Conservation (phyloP, 371 early-diverging fungal genomes). For the Rozella allomycis region DNA sequence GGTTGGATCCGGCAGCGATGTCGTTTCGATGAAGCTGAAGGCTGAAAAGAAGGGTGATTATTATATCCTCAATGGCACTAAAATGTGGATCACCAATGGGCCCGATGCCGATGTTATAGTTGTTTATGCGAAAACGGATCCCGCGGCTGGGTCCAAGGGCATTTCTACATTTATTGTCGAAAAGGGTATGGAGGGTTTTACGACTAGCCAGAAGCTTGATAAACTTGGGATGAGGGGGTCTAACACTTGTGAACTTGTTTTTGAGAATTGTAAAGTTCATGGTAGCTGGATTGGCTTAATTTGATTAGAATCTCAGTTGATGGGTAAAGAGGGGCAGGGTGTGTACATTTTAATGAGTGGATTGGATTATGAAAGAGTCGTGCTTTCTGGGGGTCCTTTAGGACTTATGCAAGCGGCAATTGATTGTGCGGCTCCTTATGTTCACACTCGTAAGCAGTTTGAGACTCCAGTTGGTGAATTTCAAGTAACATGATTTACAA, state of each 20-base stretch:
- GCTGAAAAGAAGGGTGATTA: slow-evolving; percentile 57
- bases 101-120: slow-evolving; percentile 80
- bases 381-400: slow-evolving; percentile 78
- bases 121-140: slow-evolving; percentile 81
- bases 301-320: slow-evolving; percentile 1
- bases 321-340: slow-evolving; percentile 57
- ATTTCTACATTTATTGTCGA: slow-evolving; percentile 89
- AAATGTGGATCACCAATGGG: slow-evolving; percentile 96
- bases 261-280: slow-evolving; percentile 82
- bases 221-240: slow-evolving; percentile 94
- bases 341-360: slow-evolving; percentile 95
- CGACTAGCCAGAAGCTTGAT: slow-evolving; percentile 68
- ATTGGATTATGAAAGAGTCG: slow-evolving; percentile 74
- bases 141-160: slow-evolving; percentile 52
- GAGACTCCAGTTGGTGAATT: slow-evolving; percentile 64
- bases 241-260: slow-evolving; percentile 84
- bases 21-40: slow-evolving; percentile 70
- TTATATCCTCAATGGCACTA: slow-evolving; percentile 54
- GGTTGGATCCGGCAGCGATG: slow-evolving; percentile 75
- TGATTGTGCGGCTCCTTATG: slow-evolving; percentile 64
- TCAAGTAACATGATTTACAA: slow-evolving; percentile 37
- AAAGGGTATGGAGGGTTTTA: slow-evolving; percentile 71
- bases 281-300: slow-evolving; percentile 6
- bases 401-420: slow-evolving; percentile 80
- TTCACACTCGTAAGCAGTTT: slow-evolving; percentile 75